Evolutionary conservation across 1,139 yeast genomes (phyloP), one percentile per base, ranked within the genome.

Genomic region (Zygotorulaspora mrakii): DNA sequence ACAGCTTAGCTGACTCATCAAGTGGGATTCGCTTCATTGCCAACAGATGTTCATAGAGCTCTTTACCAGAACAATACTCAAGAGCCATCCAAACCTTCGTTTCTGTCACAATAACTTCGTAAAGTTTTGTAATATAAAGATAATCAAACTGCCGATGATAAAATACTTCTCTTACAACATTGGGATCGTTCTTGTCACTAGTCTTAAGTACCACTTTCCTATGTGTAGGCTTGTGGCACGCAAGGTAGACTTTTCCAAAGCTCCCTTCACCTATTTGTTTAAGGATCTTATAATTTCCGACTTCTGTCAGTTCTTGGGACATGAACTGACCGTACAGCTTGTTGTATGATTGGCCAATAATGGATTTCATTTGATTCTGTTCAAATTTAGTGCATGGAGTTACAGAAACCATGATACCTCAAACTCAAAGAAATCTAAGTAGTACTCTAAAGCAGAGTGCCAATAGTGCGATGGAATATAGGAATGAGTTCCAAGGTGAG

Each of bases 31-130:
- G 64, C 33, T 74, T 71, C 53, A 73, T 66, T 27, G 75, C 61
- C 31, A 84, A 71, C 31, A 91, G 75, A 56, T 82, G 76, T 37
- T 82, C 85, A 57, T 82, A 88, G 18, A 91, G 67, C 57, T 91
- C 98, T 37, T 84, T 85, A 1, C 94, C 94, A 14, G 88, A 82
- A 56, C 96, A 89, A 64, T 86, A 89, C 57, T 91, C 97, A 54
- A 89, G 62, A 0, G 79, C 96, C 67, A 91, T 74, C 88, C 95
- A 91, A 3, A 89, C 81, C 50, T 75, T 74, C 4, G 74, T 72
- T 49, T 88, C 95, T 0, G 95, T 81, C 37, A 84, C 77, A 25
- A 91, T 79, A 27, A 88, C 82, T 59, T 91, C 98, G 61, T 87
- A 89, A 6, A 91, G 70, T 47, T 80, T 77, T 9, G 94, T 88